Conservation (phyloP, 805 yeast genomes). For the Teunomyces stri region DNA sequence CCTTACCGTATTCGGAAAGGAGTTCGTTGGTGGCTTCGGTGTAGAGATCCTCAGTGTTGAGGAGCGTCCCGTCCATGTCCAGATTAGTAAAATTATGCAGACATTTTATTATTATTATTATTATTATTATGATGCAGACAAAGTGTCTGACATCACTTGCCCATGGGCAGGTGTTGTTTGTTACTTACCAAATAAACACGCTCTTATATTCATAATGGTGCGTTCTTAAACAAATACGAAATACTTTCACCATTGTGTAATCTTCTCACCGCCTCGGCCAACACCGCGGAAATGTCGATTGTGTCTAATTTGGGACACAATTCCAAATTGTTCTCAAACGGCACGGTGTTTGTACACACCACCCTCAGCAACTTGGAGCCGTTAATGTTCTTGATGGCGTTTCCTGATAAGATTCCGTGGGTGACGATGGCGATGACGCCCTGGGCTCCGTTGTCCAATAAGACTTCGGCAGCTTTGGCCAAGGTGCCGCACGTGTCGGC, state of each 20-base stretch:
- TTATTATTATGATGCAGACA: background rate
- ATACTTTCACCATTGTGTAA: constrained; percentile 86
- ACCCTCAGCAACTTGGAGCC: constrained; percentile 65
- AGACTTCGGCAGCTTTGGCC: constrained; percentile 76
- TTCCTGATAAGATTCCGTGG: constrained; percentile 76
- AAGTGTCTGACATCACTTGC: too few species aligned
- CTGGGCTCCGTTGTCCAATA: constrained; percentile 65
- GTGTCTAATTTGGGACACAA: constrained; percentile 62
- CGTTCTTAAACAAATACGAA: constrained; percentile 71
- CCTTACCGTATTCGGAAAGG: constrained; percentile 66
- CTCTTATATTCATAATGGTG: constrained; percentile 50
- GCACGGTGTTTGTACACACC: constrained; percentile 79
- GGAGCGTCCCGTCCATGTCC: constrained; percentile 94
- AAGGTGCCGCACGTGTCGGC: constrained; percentile 89
- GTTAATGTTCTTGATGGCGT: constrained; percentile 69
- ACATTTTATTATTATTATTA: too few species aligned
- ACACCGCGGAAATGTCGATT: constrained; percentile 68
- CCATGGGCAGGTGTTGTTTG: too few species aligned
- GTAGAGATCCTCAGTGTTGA: constrained; percentile 90
- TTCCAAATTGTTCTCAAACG: constrained; percentile 61
- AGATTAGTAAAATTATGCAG: background rate
- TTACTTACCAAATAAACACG: constrained; percentile 68
- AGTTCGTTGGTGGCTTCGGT: constrained; percentile 73
- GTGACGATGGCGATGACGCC: constrained; percentile 80
- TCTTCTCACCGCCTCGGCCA: constrained; percentile 82